phyloP scores from a whole-genome alignment of 1,284 basidiomycete species.

The Apiotrichum porosum region DNA sequence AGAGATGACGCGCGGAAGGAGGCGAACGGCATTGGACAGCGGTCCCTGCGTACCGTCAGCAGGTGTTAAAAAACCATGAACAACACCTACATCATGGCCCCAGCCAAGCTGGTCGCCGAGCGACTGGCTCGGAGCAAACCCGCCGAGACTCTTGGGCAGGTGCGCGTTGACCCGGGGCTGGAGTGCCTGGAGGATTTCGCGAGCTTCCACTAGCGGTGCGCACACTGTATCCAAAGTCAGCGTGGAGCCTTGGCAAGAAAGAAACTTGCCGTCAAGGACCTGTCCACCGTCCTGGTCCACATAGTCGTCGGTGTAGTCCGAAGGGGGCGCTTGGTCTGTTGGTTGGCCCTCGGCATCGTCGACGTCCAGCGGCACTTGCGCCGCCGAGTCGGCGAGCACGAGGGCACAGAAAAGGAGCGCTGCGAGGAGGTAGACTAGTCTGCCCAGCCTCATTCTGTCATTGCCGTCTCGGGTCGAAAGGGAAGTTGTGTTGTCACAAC shows the following conservation, averaged over 20 bases:
- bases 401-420: not conserved
- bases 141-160: slow-evolving; percentile 24
- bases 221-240: slow-evolving; percentile 16
- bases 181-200: slow-evolving; percentile 24
- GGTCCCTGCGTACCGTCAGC: slow-evolving; percentile 34
- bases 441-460: slow-evolving; percentile 4
- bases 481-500: not conserved
- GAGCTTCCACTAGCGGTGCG: slow-evolving; percentile 26
- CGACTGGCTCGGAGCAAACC: slow-evolving; percentile 13
- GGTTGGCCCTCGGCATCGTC: no score
- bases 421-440: not conserved
- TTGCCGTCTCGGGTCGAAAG: not conserved
- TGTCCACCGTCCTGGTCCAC: no score
- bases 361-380: no score
- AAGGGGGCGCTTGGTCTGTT: no score
- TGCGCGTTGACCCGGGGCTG: slow-evolving; percentile 25
- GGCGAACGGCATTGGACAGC: slow-evolving; percentile 32
- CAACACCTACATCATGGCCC: slow-evolving; percentile 28
- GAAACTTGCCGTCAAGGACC: no score
- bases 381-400: not conserved
- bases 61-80: not conserved
- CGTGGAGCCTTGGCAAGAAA: no score
- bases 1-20: slow-evolving; percentile 30
- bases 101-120: slow-evolving; percentile 39
- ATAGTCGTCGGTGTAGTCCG: no score